phyloP scores from a whole-genome alignment of 2,329 filamentous ascomycete genomes.

The Calonectria honghensis region DNA sequence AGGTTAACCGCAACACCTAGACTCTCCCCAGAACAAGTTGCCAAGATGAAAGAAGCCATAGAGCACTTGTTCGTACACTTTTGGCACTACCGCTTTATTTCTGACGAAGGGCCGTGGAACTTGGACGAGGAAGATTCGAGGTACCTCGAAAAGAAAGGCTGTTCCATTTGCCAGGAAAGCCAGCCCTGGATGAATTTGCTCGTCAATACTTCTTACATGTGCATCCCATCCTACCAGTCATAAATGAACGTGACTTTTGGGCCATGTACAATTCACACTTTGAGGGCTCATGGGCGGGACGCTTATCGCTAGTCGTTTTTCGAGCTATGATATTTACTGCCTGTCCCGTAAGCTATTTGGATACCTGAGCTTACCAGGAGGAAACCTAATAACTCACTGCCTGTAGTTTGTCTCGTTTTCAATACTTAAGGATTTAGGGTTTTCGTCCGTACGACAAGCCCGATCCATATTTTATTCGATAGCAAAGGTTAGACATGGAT shows the following conservation, averaged over 20 bases:
- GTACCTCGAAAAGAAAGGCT: slow-evolving; percentile 36
- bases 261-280: slow-evolving; percentile 41
- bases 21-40: not conserved
- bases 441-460: slow-evolving; percentile 6
- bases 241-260: slow-evolving; percentile 50
- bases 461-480: slow-evolving; percentile 20
- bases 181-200: slow-evolving; percentile 46
- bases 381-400: not conserved
- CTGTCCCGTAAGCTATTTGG: slow-evolving; percentile 40
- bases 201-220: slow-evolving; percentile 50
- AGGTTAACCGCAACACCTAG: not conserved
- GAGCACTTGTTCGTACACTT: slow-evolving; percentile 23
- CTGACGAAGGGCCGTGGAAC: not conserved
- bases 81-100: slow-evolving; percentile 31
- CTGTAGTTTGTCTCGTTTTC: slow-evolving; percentile 21
- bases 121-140: slow-evolving; percentile 6
- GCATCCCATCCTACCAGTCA: slow-evolving; percentile 49
- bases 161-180: slow-evolving; percentile 44
- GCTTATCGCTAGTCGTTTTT: slow-evolving; percentile 40
- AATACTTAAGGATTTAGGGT: slow-evolving; percentile 14
- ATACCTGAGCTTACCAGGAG: not conserved
- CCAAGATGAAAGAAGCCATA: not conserved
- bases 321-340: slow-evolving; percentile 48
- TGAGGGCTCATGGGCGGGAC: not conserved
- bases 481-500: slow-evolving; percentile 26